These are phyloP conservation scores for Beauveria scarabaeidicola DNA, from an alignment of 2,329 filamentous ascomycete species.

Conservation along the genomic window DNA sequence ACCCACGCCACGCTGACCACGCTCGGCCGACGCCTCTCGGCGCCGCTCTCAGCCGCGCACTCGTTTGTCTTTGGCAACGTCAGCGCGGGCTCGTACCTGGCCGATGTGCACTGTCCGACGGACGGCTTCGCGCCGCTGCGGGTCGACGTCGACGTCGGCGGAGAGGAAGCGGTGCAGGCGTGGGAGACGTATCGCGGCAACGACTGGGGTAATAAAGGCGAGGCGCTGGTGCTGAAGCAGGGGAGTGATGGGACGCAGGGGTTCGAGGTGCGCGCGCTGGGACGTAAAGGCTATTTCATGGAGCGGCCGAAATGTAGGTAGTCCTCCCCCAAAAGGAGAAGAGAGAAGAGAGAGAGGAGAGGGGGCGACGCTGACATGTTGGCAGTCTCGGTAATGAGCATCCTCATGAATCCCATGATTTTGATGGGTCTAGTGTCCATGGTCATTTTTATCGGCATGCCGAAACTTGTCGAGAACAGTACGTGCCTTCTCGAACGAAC, in stretches of 20 bases:
- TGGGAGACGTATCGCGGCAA: conserved; percentile 87
- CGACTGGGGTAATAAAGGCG: conserved; percentile 81
- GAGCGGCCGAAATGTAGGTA: conserved; percentile 67
- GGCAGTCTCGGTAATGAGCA: conserved; percentile 66
- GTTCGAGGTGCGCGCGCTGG: conserved; percentile 55
- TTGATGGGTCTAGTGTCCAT: conserved; percentile 79
- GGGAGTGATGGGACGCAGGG: conserved; percentile 26
- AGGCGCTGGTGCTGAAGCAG: conserved; percentile 39
- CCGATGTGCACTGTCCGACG: conserved; percentile 68
- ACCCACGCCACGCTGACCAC: conserved; percentile 55
- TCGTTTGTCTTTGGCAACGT: conserved; percentile 71
- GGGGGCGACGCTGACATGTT: background rate
- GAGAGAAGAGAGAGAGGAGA: background rate
- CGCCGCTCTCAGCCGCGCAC: conserved; percentile 59
- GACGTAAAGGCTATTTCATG: conserved; percentile 65
- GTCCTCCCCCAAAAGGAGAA: background rate
- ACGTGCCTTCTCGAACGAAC: no score
- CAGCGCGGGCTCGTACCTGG: conserved; percentile 65
- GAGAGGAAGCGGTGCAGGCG: conserved; percentile 42
- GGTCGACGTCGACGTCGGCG: conserved; percentile 55
- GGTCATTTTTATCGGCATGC: conserved; percentile 82
- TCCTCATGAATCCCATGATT: conserved; percentile 95
- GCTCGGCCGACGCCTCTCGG: conserved; percentile 32
- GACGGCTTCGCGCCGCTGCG: conserved; percentile 71
- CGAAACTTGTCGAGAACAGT: conserved; percentile 94